phyloP scores from a whole-genome alignment of 2,329 filamentous ascomycete genomes.

The Stemphylium vesicarium region DNA sequence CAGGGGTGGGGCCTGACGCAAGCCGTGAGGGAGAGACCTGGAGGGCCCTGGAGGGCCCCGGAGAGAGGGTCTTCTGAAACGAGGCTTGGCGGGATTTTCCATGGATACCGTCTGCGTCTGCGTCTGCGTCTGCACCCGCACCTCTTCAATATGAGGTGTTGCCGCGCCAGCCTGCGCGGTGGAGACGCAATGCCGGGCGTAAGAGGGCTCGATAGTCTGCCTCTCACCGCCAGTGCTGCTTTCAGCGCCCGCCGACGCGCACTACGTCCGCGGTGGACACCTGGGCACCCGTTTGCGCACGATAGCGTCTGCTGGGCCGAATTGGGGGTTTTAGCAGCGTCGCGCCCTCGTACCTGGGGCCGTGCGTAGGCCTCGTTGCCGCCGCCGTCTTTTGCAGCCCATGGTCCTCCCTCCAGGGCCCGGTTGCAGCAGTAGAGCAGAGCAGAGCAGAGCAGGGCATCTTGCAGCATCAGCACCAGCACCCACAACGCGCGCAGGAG shows the following conservation, averaged over 20 bases:
- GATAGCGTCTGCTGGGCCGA: slow-evolving; percentile 6
- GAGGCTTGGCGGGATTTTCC: slow-evolving; percentile 4
- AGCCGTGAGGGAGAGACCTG: not conserved
- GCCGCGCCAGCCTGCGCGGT: not conserved
- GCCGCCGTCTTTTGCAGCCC: slow-evolving; percentile 22
- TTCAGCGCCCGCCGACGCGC: not conserved
- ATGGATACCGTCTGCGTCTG: not conserved
- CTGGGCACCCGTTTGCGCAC: slow-evolving; percentile 14
- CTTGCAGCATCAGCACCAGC: not conserved
- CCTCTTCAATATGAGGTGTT: not conserved
- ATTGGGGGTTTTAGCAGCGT: slow-evolving; percentile 24
- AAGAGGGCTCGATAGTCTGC: not conserved
- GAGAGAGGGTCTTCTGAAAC: slow-evolving; percentile 6
- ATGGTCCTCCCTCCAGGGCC: slow-evolving; percentile 8
- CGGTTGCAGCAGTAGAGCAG: slow-evolving; percentile 11
- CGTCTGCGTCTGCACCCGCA: not conserved
- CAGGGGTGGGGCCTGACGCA: slow-evolving; percentile 4
- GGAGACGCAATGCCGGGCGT: not conserved
- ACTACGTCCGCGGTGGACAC: slow-evolving; percentile 12
- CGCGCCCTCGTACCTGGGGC: slow-evolving; percentile 23
- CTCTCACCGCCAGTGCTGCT: slow-evolving; percentile 1
- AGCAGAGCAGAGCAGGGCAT: not conserved
- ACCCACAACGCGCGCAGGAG: slow-evolving; percentile 13
- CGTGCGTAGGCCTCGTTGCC: slow-evolving; percentile 23
- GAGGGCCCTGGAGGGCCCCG: not conserved